phyloP scores from a whole-genome alignment of 257 asterid species.

The Salvia hispanica region DNA sequence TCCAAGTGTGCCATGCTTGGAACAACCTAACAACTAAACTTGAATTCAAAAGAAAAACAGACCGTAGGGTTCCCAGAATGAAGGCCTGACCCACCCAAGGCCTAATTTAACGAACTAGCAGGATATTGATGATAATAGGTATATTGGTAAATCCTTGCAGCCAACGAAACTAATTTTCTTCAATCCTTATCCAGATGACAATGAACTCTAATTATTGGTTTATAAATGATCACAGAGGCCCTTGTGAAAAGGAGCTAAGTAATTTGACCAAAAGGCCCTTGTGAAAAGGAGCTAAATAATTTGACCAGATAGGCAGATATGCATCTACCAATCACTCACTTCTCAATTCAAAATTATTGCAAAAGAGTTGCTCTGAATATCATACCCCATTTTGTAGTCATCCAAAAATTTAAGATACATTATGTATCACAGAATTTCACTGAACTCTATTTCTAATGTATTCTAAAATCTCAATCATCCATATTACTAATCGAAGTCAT shows the following conservation, averaged over 20 bases:
- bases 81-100: not conserved
- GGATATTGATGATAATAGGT: too few relatives aligned
- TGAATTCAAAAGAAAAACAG: too few relatives aligned
- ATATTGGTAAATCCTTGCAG: too few relatives aligned
- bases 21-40: too few relatives aligned
- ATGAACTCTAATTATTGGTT: not conserved
- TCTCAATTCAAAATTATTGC: not conserved
- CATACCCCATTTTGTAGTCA: not conserved
- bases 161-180: not conserved
- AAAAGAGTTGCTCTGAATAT: slow-evolving; percentile 6
- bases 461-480: not conserved
- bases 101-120: not conserved
- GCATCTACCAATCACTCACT: not conserved
- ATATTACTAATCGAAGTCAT: not conserved
- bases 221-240: not conserved
- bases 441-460: not conserved
- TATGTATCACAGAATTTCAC: not conserved
- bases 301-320: too few relatives aligned
- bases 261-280: too few relatives aligned
- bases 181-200: not conserved
- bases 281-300: not conserved
- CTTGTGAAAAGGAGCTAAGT: not conserved
- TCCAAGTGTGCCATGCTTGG: too few relatives aligned
- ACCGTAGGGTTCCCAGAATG: not conserved
- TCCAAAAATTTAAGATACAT: not conserved